phyloP scores from a whole-genome alignment of 2,329 filamentous ascomycete species.

The Beauveria asiatica region DNA sequence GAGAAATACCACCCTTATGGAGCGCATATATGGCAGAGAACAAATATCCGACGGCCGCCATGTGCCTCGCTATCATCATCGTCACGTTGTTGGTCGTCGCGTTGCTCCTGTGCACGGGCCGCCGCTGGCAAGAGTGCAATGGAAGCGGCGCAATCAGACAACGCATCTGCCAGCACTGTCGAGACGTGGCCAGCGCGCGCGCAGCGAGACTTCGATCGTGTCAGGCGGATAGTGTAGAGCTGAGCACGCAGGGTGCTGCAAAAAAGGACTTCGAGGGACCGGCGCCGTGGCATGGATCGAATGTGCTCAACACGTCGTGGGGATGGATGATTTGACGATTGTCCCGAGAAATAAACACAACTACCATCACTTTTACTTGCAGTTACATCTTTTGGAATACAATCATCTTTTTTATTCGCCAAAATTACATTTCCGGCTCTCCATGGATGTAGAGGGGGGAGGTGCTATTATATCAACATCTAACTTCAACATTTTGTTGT shows the following conservation, averaged over 20 bases:
- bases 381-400: not conserved
- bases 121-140: not conserved
- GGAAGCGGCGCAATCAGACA: not conserved
- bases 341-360: no score
- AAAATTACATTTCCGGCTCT: slow-evolving; percentile 7
- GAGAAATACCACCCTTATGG: not conserved
- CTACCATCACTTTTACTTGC: not conserved
- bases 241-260: not conserved
- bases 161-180: not conserved
- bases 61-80: not conserved
- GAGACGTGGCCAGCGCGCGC: not conserved
- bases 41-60: not conserved
- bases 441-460: slow-evolving; percentile 42
- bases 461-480: slow-evolving; percentile 43
- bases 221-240: not conserved
- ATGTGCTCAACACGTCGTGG: slow-evolving; percentile 11
- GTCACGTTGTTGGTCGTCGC: not conserved
- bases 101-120: not conserved
- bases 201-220: not conserved
- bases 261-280: not conserved
- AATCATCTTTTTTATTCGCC: not conserved
- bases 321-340: slow-evolving; percentile 1
- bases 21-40: not conserved
- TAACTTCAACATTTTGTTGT: slow-evolving; percentile 33
- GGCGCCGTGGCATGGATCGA: slow-evolving; percentile 7